Base-by-base conservation (phyloP, 371 early-diverging fungal genomes). In the Mucor mucedo region DNA sequence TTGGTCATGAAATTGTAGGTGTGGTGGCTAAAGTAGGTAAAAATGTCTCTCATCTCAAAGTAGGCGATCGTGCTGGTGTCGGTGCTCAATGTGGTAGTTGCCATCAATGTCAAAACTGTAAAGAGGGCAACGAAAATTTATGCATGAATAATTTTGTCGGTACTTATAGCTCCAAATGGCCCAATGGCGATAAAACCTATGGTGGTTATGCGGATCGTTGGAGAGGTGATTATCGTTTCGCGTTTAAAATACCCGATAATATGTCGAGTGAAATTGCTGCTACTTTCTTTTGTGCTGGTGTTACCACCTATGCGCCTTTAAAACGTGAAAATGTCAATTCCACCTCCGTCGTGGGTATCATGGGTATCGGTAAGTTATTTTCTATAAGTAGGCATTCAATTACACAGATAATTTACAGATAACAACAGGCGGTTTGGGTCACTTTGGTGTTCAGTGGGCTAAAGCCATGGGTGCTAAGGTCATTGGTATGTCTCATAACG, bases 21-120 rank as follows among this genome's bases (percentile, higher is more conserved):
- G 44, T 67, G 33, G 79, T 87, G 11, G 74, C 80, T 5, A 72
- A 75, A 4, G 73, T 73, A 29, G 90, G 90, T 38, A 69, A 65
- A 3, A 65, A 75, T 41, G 83, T 84, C 6, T 66, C 58, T 1
- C 56, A 81, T 35, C 56, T 87, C 33, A 58, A 75, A 33, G 73
- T 89, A 32, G 93, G 89, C 42, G 87, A 89, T 61, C 54, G 82
- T 16, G 92, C 90, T 40, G 92, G 92, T n/a, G 84, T 85, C 28
- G 90, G 90, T 33, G 82, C 80, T 52, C 83, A 86, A 69, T 76
- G 73, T 29, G 66, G 68, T 21, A 60, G 79, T 9, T 84, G 85
- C 41, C 48, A 47, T 7, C 35, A 70, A 7, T 80, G 78, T 41
- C 39, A 55, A 0, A 50, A 68, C 16, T 83, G 84, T 62, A 66